phyloP scores from a whole-genome alignment of 1,284 basidiomycete genomes.

The Ustilago vetiveriae region DNA sequence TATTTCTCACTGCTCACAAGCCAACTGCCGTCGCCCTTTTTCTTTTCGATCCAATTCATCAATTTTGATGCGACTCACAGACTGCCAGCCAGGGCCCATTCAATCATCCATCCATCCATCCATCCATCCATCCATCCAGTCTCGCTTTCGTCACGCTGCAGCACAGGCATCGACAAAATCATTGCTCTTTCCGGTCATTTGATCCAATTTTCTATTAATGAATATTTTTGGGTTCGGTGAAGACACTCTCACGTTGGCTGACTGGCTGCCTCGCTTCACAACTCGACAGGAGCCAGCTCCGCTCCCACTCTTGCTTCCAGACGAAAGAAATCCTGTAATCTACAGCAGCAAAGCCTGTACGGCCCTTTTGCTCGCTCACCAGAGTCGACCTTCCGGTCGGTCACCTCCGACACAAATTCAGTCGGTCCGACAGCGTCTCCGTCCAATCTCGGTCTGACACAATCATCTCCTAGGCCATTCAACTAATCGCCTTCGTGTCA shows the following conservation, averaged over 20 bases:
- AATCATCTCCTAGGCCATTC: too few relatives aligned
- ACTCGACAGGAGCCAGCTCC: not conserved
- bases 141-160: conserved; percentile 4
- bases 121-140: not conserved
- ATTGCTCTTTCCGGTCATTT: not conserved
- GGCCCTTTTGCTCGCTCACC: too few relatives aligned
- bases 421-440: not conserved
- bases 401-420: not conserved
- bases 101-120: not conserved
- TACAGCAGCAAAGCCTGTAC: too few relatives aligned
- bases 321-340: too few relatives aligned
- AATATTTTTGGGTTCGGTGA: not conserved
- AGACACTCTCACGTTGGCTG: not conserved
- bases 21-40: too few relatives aligned
- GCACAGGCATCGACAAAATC: not conserved
- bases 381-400: not conserved
- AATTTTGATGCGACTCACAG: not conserved
- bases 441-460: not conserved
- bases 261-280: not conserved
- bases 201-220: not conserved
- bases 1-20: too few relatives aligned
- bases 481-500: too few relatives aligned
- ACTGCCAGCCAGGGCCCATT: too few relatives aligned
- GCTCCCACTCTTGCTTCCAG: not conserved
- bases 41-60: too few relatives aligned